phyloP scores from a whole-genome alignment of 371 early-diverging fungal species.

The Chytridium lagenaria region DNA sequence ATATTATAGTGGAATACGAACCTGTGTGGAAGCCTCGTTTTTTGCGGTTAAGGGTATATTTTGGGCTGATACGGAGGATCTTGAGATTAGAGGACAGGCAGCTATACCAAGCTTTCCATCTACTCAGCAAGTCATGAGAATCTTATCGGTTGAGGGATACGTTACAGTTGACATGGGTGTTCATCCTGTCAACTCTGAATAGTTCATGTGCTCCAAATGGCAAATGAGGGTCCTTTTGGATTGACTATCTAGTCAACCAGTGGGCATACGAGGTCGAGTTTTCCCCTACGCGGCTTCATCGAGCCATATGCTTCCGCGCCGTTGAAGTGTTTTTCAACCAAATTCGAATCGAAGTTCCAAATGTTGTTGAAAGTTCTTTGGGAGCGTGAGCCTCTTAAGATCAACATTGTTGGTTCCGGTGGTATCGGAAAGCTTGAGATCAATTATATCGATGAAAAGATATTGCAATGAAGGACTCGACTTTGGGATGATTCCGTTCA shows the following conservation, averaged over 20 bases:
- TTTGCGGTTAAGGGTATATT: constrained; percentile 46
- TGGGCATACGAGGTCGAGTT: constrained; percentile 53
- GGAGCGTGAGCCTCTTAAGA: constrained; percentile 53
- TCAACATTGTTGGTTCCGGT: constrained; percentile 53
- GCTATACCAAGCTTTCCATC: constrained; percentile 47
- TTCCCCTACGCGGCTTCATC: constrained; percentile 60
- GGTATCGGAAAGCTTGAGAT: constrained; percentile 60
- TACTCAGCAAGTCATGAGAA: constrained; percentile 35
- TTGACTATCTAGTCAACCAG: constrained; percentile 62
- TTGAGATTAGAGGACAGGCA: constrained; percentile 52
- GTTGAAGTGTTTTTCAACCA: constrained; percentile 47
- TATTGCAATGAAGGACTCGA: constrained; percentile 47
- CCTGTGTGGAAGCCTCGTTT: constrained; percentile 39
- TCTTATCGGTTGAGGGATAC: constrained; percentile 21
- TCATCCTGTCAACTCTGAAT: constrained; percentile 54
- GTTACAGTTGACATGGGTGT: constrained; percentile 55
- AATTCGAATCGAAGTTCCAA: constrained; percentile 57
- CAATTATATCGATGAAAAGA: constrained; percentile 53
- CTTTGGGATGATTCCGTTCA: constrained; percentile 66
- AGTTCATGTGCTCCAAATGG: constrained; percentile 46
- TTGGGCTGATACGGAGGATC: constrained; percentile 54
- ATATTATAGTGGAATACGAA: constrained; percentile 51
- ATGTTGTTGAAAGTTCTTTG: constrained; percentile 55
- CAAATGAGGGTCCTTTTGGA: constrained; percentile 60
- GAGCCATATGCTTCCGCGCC: constrained; percentile 43